A percentile compares a stretch with the other conserved stretches of the same genome.
Conservation (phyloP, 1,284 basidiomycete genomes). For the Cryptococcus sp. region DNA sequence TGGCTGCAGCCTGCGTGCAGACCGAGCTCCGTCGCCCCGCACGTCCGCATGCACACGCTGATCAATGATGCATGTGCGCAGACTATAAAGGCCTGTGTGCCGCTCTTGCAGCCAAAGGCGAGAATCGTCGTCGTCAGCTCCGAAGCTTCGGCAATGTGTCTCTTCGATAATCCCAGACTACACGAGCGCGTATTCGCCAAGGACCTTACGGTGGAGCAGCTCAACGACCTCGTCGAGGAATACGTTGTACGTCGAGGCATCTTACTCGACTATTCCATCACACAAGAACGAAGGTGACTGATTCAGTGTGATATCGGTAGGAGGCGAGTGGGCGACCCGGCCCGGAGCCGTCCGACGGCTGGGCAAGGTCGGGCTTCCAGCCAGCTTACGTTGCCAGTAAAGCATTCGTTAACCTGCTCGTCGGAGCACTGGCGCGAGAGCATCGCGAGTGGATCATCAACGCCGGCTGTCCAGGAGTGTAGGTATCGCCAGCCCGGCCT, state of each 20-base stretch:
- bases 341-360: not conserved
- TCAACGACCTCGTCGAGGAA: not conserved
- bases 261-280: not conserved
- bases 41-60: no score
- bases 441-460: not conserved
- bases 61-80: no score
- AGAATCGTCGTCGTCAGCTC: not conserved
- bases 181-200: not conserved
- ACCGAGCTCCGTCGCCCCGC: no score
- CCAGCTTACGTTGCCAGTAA: not conserved
- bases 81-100: no score
- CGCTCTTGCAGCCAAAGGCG: no score
- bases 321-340: no score
- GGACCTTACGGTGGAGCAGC: not conserved
- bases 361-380: not conserved
- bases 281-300: not conserved
- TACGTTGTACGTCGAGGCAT: not conserved
- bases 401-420: not conserved
- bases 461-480: constrained; percentile 1
- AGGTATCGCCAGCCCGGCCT: not conserved
- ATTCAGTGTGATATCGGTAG: no score
- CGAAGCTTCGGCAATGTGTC: not conserved
- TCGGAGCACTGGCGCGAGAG: not conserved
- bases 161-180: not conserved
- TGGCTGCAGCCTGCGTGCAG: no score